These are phyloP conservation scores for Penicillium janthinellum DNA, from an alignment of 2,329 filamentous ascomycete genomes.

Conservation along the genomic window DNA sequence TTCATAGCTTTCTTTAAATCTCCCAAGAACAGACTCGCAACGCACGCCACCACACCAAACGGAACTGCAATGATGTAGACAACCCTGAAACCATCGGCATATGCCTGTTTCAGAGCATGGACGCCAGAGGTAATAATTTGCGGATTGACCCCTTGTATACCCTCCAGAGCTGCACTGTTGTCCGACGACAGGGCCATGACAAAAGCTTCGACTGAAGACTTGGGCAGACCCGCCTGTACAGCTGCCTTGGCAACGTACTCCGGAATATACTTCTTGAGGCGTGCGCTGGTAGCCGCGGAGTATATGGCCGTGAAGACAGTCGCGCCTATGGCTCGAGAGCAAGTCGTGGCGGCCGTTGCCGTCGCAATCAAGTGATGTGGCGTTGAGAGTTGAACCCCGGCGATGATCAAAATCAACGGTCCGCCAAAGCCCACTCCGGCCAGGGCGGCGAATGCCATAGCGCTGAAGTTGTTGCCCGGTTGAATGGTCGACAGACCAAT, in stretches of 20 bases:
- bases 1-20: conserved; percentile 10
- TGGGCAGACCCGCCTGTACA: conserved; percentile 1
- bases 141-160: background rate
- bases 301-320: conserved; percentile 13
- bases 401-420: conserved; percentile 10
- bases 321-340: conserved; percentile 9
- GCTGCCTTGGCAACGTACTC: conserved; percentile 1
- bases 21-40: conserved; percentile 10
- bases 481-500: conserved; percentile 7
- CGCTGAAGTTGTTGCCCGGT: conserved; percentile 1
- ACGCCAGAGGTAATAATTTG: conserved; percentile 3
- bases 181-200: background rate
- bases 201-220: conserved; percentile 2
- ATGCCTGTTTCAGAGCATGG: conserved; percentile 7
- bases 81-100: conserved; percentile 10
- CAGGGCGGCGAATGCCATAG: conserved; percentile 2
- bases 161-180: background rate
- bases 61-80: conserved; percentile 15
- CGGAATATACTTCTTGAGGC: conserved; percentile 1
- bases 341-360: conserved; percentile 10
- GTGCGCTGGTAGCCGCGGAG: background rate
- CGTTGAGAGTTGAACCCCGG: conserved; percentile 9
- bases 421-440: conserved; percentile 7
- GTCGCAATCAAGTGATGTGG: conserved; percentile 13
- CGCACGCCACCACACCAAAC: conserved; percentile 8